Conservation (phyloP, 192 early-diverging fungal genomes). For the Dispira parvispora region DNA sequence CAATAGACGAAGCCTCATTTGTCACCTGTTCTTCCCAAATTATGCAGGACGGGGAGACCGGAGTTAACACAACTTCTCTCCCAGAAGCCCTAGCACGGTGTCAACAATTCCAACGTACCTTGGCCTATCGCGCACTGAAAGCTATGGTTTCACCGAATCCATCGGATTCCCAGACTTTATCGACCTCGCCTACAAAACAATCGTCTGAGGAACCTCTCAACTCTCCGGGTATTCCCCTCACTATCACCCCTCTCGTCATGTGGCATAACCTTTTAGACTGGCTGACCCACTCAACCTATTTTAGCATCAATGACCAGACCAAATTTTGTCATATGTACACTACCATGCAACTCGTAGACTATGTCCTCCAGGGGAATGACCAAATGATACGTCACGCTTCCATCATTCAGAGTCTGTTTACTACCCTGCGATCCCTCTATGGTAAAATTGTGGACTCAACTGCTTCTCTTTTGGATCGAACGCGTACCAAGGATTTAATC, state of each 20-base stretch:
- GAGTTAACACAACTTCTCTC: too few relatives aligned
- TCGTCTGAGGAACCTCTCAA: too few relatives aligned
- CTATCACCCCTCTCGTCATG: background rate
- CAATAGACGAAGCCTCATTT: too few relatives aligned
- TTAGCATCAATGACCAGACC: background rate
- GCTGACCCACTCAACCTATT: background rate
- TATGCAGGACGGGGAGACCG: too few relatives aligned
- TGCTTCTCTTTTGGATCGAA: slow-evolving; percentile 7
- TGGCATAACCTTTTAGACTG: background rate
- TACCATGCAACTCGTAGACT: background rate
- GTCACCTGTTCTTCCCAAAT: too few relatives aligned
- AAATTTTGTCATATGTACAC: background rate
- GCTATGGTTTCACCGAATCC: too few relatives aligned
- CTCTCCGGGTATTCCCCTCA: too few relatives aligned
- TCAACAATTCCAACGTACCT: too few relatives aligned
- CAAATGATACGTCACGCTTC: background rate
- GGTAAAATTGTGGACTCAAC: slow-evolving; percentile 3
- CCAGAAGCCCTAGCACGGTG: too few relatives aligned
- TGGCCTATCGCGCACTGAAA: too few relatives aligned
- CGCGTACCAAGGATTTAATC: slow-evolving; percentile 3
- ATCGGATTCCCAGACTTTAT: too few relatives aligned
- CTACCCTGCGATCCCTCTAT: background rate
- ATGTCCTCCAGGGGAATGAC: background rate
- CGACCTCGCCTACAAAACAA: too few relatives aligned
- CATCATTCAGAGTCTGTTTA: background rate